Conservation (phyloP, 1,284 basidiomycete species). For the Papiliotrema flavescens region DNA sequence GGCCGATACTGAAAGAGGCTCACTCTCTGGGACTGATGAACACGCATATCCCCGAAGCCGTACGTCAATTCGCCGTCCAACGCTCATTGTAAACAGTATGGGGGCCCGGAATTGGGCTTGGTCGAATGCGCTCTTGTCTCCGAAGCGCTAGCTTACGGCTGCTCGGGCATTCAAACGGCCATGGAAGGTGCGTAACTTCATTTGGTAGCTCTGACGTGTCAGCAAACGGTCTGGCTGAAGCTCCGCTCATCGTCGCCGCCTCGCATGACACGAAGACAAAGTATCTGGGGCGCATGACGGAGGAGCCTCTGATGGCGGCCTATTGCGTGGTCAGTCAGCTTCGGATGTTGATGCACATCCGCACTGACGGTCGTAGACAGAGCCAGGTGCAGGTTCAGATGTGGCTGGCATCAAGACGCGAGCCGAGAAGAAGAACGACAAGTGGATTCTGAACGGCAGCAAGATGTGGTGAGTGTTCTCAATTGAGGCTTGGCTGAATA, state of each 20-base stretch:
- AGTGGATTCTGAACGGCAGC: conserved; percentile 53
- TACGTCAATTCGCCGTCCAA: conserved; percentile 3
- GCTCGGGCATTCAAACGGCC: conserved; percentile 55
- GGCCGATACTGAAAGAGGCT: conserved; percentile 55
- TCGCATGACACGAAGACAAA: conserved; percentile 54
- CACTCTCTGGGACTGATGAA: conserved; percentile 52
- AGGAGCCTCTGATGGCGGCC: conserved; percentile 56
- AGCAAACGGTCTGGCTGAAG: conserved; percentile 55
- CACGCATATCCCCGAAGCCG: conserved; percentile 51
- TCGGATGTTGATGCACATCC: background rate
- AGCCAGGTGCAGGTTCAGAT: conserved; percentile 56
- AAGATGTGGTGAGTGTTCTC: conserved; percentile 53
- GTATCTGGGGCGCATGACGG: conserved; percentile 57
- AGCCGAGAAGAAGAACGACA: conserved; percentile 54
- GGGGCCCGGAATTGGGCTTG: conserved; percentile 54
- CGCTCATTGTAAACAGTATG: conserved; percentile 43
- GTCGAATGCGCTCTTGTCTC: conserved; percentile 54
- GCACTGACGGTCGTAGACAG: conserved; percentile 40
- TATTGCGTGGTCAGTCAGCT: conserved; percentile 50
- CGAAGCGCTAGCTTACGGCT: conserved; percentile 53
- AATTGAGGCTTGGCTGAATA: background rate
- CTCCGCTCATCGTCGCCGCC: conserved; percentile 54
- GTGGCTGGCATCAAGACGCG: conserved; percentile 53
- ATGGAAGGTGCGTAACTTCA: conserved; percentile 41
- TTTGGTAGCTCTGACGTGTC: background rate